A percentile compares a stretch with the other conserved stretches of the same genome.
phyloP scores from a whole-genome alignment of 257 asterid genomes.

The Ilex asprella region DNA sequence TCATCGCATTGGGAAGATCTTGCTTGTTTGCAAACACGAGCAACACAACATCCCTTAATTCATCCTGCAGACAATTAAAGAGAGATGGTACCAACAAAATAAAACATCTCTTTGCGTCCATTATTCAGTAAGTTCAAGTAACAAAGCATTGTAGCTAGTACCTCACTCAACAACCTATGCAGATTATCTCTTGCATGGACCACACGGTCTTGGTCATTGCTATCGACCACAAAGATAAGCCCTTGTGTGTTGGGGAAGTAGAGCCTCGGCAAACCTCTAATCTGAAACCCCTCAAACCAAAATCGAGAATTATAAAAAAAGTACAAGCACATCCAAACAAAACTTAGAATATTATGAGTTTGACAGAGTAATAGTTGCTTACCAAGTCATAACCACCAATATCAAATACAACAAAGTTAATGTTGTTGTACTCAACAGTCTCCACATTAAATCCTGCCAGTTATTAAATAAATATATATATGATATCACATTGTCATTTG shows the following conservation, averaged over 20 bases:
- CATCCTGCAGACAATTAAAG: not conserved
- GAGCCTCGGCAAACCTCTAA: not conserved
- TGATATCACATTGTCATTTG: not conserved
- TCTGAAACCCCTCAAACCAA: too few relatives aligned
- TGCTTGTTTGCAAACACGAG: constrained; percentile 62
- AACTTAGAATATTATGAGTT: too few relatives aligned
- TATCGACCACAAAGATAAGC: not conserved
- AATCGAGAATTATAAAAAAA: too few relatives aligned
- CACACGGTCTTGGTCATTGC: not conserved
- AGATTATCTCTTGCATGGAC: not conserved
- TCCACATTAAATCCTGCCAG: constrained; percentile 20
- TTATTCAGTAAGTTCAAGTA: too few relatives aligned
- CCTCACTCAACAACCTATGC: not conserved
- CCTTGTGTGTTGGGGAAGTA: not conserved
- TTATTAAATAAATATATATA: too few relatives aligned
- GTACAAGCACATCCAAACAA: not conserved
- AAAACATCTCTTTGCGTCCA: too few relatives aligned
- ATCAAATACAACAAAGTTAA: constrained; percentile 21
- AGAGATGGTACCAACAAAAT: not conserved
- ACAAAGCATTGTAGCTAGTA: too few relatives aligned
- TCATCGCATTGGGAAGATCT: constrained; percentile 69
- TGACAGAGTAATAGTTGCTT: not conserved
- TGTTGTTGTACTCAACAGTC: constrained; percentile 22
- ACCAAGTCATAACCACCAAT: constrained; percentile 22
- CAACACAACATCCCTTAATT: constrained; percentile 28